Percentiles rank a stretch among this genome's conserved stretches.
phyloP scores from a whole-genome alignment of 441 rosid species.

The Metrosideros polymorpha region DNA sequence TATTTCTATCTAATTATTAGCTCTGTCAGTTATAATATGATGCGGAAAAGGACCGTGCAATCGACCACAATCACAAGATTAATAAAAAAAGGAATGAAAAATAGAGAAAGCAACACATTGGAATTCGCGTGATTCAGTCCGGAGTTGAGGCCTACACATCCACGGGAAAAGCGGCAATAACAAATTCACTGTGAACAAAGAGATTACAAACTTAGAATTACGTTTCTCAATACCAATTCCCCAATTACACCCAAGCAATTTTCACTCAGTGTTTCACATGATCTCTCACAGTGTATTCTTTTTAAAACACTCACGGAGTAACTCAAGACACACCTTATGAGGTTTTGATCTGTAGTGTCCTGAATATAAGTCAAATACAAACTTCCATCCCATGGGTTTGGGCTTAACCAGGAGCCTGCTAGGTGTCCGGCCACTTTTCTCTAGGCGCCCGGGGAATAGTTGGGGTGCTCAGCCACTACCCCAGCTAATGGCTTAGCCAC shows the following conservation, averaged over 20 bases:
- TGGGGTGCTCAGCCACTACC: too few relatives aligned
- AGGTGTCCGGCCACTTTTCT: neutral
- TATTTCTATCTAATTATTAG: neutral
- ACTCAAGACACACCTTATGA: neutral
- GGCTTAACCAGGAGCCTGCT: neutral
- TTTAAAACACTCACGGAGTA: neutral
- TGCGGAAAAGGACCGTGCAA: neutral
- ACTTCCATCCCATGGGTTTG: neutral
- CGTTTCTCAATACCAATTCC: neutral
- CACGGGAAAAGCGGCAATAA: neutral
- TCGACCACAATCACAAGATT: neutral
- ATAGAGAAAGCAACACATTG: neutral
- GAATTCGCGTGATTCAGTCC: neutral
- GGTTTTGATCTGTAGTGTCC: neutral
- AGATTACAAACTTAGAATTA: neutral
- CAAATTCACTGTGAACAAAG: neutral
- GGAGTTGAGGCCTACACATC: neutral
- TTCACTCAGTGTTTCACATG: neutral
- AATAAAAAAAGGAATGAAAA: neutral
- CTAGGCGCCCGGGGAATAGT: neutral
- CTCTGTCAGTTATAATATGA: neutral
- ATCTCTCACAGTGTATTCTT: neutral
- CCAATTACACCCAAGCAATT: neutral
- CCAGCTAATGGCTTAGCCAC: too few relatives aligned
- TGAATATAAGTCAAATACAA: neutral